Percentiles rank a stretch among this genome's conserved stretches.
These are phyloP conservation scores for Entomophthora muscae DNA, from an alignment of 371 early-diverging fungal genomes.

Conservation along the genomic window DNA sequence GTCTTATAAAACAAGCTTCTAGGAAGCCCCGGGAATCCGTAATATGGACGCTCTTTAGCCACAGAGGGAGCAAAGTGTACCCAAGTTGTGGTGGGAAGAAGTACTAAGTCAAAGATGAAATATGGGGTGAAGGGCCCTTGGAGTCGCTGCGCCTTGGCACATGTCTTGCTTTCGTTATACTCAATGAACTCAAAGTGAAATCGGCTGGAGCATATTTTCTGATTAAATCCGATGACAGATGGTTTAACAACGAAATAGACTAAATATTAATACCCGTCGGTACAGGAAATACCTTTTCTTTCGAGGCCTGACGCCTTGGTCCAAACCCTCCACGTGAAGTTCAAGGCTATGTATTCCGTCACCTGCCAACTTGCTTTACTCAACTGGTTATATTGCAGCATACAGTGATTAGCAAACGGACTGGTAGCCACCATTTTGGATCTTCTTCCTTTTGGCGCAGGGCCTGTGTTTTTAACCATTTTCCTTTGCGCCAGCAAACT, in stretches of 20 bases:
- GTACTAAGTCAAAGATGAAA: neutral
- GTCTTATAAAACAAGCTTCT: neutral
- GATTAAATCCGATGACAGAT: neutral
- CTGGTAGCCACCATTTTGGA: neutral
- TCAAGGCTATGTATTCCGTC: neutral
- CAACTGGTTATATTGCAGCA: neutral
- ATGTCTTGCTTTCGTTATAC: neutral
- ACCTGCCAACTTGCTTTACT: neutral
- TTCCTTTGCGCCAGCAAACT: too few relatives aligned
- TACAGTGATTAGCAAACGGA: neutral
- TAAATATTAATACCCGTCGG: neutral
- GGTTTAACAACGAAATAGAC: neutral
- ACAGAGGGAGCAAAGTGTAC: neutral
- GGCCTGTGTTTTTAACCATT: too few relatives aligned
- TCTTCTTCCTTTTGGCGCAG: too few relatives aligned
- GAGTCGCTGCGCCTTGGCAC: neutral
- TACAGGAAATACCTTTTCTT: neutral
- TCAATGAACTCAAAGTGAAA: neutral
- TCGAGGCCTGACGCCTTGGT: neutral
- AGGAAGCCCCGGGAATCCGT: neutral
- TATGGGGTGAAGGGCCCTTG: neutral
- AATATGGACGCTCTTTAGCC: neutral
- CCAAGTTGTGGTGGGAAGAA: neutral
- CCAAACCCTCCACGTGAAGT: neutral
- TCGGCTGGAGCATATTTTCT: neutral